Base-by-base conservation (phyloP, 805 yeast genomes). In the Ogataea kodamae region DNA sequence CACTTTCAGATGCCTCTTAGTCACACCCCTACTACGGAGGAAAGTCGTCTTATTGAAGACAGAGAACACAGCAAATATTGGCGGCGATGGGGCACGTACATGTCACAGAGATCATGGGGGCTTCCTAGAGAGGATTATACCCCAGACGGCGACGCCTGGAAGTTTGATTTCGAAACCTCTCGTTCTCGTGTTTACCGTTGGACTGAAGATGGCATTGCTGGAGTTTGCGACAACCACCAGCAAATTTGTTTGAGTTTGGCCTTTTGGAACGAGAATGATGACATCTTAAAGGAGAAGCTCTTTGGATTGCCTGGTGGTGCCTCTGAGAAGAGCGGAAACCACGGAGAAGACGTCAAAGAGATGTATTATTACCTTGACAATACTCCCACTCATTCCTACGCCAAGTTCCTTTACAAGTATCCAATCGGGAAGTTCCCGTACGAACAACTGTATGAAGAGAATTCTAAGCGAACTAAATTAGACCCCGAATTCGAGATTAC, bases 171-270 rank as follows among this genome's bases (percentile, higher is more conserved):
- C 56, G 94, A 85, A 40, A 87, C 85, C 41, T 81, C 94, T 2
- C 69, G 77, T 40, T 74, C 88, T 14, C 67, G 97, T 45, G 76
- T 85, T 9, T 88, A 83, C 57, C 69, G 97, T 26, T 88, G 97
- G 97, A 95, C 96, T 25, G 97, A 89, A 58, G 96, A 88, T 56
- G 97, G 97, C 2, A 64, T 88, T 47, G 94, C 90, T 8, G 97
- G 97, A 30, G 81, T 85, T 13, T 74, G 84, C 42, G 97, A 88
- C 55, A 76, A 83, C 42, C 87, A 82, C 52, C 96, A 85, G 54
- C 59, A 74, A 46, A 64, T 85, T 19, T 81, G 90, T 55, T 59
- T 85, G 47, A 72, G 83, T n/a, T 67, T 88, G 66, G 95, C 89
- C 3, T 67, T 89, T 41, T 88, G 97, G 97, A 88, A 88, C 63